A percentile compares a stretch with the other conserved stretches of the same genome.
phyloP scores from a whole-genome alignment of 2,329 filamentous ascomycete genomes.

The Cytospora leucostoma region DNA sequence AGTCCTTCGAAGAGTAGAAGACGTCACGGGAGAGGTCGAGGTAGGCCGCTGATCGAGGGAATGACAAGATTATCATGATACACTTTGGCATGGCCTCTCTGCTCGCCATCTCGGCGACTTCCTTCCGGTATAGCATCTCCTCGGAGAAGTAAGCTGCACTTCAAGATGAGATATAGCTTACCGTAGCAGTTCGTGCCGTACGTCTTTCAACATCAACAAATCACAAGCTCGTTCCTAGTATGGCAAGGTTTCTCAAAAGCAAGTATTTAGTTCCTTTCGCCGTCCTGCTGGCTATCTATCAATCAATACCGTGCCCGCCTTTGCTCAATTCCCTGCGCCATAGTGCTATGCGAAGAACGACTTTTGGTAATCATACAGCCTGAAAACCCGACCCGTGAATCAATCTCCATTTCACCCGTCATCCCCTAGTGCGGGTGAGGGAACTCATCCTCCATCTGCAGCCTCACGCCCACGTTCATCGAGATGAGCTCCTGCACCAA shows the following conservation, averaged over 20 bases:
- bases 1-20: neutral
- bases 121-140: neutral
- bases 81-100: neutral
- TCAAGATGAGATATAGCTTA: neutral
- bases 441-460: constrained; percentile 94
- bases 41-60: no score
- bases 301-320: neutral
- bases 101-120: neutral
- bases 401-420: neutral
- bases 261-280: neutral
- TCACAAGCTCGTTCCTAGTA: neutral
- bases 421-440: constrained; percentile 54
- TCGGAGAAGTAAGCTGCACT: neutral
- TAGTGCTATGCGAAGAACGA: constrained; percentile 18
- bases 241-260: neutral
- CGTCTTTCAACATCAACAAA: no score
- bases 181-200: no score
- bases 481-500: constrained; percentile 93
- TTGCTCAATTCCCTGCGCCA: constrained; percentile 11
- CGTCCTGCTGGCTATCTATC: neutral
- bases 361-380: neutral
- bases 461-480: constrained; percentile 95
- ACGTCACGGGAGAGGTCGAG: no score
- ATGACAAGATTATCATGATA: neutral
- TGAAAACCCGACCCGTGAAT: neutral